A percentile compares a stretch with the other conserved stretches of the same genome.
Evolutionary conservation across 495 filamentous ascomycete species (phyloP).

Genomic region (Penicillium macrosclerotiorum): DNA sequence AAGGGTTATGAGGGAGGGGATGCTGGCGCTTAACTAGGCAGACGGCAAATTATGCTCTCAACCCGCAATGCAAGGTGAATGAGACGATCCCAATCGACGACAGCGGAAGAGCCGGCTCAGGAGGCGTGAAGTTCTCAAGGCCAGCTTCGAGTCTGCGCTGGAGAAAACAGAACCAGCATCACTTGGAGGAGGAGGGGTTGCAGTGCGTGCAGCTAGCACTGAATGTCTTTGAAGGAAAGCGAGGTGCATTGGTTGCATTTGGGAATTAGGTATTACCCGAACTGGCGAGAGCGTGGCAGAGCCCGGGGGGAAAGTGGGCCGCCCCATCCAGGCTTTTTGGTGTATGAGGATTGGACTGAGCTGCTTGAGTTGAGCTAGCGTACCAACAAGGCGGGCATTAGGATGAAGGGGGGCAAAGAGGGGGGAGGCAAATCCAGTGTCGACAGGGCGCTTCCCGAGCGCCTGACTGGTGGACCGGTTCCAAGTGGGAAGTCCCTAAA

Average conservation of each 20-base stretch:
- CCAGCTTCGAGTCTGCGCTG: neutral
- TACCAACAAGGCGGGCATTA: conserved; percentile 1
- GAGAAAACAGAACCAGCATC: neutral
- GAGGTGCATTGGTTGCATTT: conserved; percentile 2
- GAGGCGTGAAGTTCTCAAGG: neutral
- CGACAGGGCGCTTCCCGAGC: neutral
- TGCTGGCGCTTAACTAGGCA: conserved; percentile 5
- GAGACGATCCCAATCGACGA: conserved; percentile 5
- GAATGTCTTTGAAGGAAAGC: conserved; percentile 3
- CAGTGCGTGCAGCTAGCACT: too few relatives aligned
- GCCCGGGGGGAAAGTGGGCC: conserved; percentile 1
- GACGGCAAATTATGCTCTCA: conserved; percentile 9
- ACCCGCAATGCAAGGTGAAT: conserved; percentile 13
- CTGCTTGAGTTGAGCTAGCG: neutral
- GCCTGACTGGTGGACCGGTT: conserved; percentile 3
- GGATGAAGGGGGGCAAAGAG: neutral
- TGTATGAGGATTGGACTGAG: too few relatives aligned
- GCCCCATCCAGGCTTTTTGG: neutral
- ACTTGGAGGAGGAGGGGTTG: too few relatives aligned
- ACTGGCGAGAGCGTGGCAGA: neutral
- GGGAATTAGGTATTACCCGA: conserved; percentile 11
- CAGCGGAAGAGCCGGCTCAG: too few relatives aligned
- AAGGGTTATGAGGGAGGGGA: neutral
- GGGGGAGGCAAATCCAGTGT: neutral
- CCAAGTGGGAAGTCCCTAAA: neutral